Conservation (phyloP, 192 early-diverging fungal genomes). For the Pilaira anomala region DNA sequence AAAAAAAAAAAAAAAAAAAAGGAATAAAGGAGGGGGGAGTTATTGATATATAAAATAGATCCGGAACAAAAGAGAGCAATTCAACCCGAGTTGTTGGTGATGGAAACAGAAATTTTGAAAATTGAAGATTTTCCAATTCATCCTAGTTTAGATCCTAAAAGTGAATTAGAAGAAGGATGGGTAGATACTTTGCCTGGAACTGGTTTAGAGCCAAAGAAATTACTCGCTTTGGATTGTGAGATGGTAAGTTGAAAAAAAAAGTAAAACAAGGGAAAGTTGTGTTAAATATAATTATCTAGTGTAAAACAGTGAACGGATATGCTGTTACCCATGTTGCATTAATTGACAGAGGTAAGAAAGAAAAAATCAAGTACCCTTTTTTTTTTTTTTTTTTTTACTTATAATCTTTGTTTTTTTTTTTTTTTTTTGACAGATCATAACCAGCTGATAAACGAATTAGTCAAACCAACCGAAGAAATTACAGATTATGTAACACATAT, state of each 20-base stretch:
- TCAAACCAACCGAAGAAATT: constrained; percentile 48
- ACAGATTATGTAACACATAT: constrained; percentile 54
- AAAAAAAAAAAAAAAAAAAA: too few relatives aligned
- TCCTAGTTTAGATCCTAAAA: background rate
- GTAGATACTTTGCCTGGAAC: constrained; percentile 33
- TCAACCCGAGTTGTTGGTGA: constrained; percentile 16
- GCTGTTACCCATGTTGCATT: constrained; percentile 49
- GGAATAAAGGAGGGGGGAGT: too few relatives aligned
- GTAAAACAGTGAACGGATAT: constrained; percentile 23
- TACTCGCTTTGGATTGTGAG: constrained; percentile 60
- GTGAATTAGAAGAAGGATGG: constrained; percentile 38
- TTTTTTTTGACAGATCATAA: constrained; percentile 19
- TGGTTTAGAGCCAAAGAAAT: constrained; percentile 15
- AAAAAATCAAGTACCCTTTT: background rate
- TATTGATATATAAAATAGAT: too few relatives aligned
- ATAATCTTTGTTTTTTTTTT: background rate
- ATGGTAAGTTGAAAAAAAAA: constrained; percentile 43
- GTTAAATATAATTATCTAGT: background rate
- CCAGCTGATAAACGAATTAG: constrained; percentile 44
- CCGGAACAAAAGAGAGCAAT: background rate
- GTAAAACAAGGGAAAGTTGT: background rate
- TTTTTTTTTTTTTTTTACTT: background rate
- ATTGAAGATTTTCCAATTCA: constrained; percentile 38
- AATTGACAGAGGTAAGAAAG: constrained; percentile 31
- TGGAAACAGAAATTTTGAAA: constrained; percentile 30